Base-by-base conservation (phyloP, 371 early-diverging fungal species). In the Coemansia sp. region DNA sequence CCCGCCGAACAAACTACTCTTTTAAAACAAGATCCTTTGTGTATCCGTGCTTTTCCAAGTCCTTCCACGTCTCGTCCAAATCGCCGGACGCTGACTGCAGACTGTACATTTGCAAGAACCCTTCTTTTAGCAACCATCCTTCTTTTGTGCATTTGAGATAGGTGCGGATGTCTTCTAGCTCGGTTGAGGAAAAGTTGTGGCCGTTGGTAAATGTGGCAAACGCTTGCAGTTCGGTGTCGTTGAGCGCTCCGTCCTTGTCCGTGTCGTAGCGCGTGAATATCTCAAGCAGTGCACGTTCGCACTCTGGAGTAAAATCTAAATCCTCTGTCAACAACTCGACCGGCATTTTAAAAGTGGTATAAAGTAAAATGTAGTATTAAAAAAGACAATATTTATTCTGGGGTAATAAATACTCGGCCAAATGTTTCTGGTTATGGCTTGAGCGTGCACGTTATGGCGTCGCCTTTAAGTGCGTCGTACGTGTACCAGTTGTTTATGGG, bases 401-500 rank as follows among this genome's bases (percentile, higher is more conserved):
- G 10, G 11, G 11, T 37, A 37, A 37, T 37, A 37, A 37, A 37
- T 37, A 37, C 37, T 10, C 3, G 1, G 8, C 3, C 8, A 37
- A 37, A 37, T 11, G 11, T 37, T 37, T 8, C 10, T 37, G 37
- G 37, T 37, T 37, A 37, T 37, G 37, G 37, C 11, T 37, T 37
- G 37, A 37, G 37, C 10, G 37, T 22, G 53, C 51, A 55, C 50
- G 59, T 40, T 8, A 64, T 37, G 8, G 64, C 67, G 63, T 81
- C 84, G 85, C 88, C 87, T 65, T 85, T 84, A 34, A 83, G 16
- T 0, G 86, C 92, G 64, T 89, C 87, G 62, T 87, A 92, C 42
- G 85, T 76, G 69, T 91, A 90, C 80, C 89, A 88, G 74, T 97
- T 97, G 68, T 88, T 81, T 13, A 94, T 80, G 3, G 95, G 94